phyloP scores from a whole-genome alignment of 1,284 basidiomycete species.

The Pholiota adiposa region DNA sequence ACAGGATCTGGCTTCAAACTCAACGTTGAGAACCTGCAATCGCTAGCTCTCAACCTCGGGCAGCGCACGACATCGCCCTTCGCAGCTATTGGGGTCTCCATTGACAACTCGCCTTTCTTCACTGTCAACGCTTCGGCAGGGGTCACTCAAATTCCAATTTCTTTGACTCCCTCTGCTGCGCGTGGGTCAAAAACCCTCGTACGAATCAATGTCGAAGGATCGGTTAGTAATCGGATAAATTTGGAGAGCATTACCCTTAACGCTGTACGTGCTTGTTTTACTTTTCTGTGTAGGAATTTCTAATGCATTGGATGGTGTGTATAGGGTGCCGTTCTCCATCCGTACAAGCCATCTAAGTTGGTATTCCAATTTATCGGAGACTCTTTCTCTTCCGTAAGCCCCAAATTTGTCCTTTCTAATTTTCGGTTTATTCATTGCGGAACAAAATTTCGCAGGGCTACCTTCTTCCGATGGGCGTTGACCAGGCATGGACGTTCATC shows the following conservation, averaged over 20 bases:
- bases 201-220: conserved; percentile 56
- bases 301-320: not conserved
- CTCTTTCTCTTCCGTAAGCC: conserved; percentile 55
- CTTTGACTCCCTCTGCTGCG: not conserved
- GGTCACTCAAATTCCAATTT: conserved; percentile 46
- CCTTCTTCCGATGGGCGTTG: conserved; percentile 52
- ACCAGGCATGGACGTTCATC: conserved; percentile 62
- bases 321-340: conserved; percentile 49
- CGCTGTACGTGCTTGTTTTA: conserved; percentile 34
- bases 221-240: conserved; percentile 61
- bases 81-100: conserved; percentile 49
- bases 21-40: conserved; percentile 45
- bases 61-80: conserved; percentile 50
- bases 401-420: not conserved
- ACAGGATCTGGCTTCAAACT: conserved; percentile 60
- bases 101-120: conserved; percentile 51
- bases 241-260: conserved; percentile 52
- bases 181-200: conserved; percentile 37
- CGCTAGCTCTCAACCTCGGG: conserved; percentile 52
- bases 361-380: conserved; percentile 63
- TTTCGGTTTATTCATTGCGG: conserved; percentile 6
- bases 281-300: not conserved
- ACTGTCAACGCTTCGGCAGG: conserved; percentile 54
- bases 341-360: conserved; percentile 49
- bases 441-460: conserved; percentile 45